Evolutionary conservation across 495 filamentous ascomycete genomes (phyloP).

Genomic region (Neurospora sp.): DNA sequence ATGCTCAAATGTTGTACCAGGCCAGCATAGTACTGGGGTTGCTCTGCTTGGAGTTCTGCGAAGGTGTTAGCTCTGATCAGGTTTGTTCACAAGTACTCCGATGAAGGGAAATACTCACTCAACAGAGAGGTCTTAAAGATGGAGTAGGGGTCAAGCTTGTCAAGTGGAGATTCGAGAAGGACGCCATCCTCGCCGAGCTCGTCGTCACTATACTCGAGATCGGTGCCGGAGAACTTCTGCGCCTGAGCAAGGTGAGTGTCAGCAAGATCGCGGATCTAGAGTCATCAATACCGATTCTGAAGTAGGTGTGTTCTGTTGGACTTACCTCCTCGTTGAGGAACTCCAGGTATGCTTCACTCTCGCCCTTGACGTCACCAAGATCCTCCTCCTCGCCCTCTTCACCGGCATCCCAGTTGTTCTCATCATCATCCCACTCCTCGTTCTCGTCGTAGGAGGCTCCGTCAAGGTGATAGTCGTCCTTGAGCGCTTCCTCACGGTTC

Average conservation of each 20-base stretch:
- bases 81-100: neutral
- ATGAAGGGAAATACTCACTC: slow-evolving; percentile 48
- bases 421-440: slow-evolving; percentile 67
- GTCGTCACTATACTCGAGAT: slow-evolving; percentile 58
- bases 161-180: slow-evolving; percentile 83
- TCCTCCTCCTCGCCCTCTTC: slow-evolving; percentile 41
- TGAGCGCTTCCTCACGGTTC: slow-evolving; percentile 85
- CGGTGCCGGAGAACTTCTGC: slow-evolving; percentile 63
- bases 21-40: slow-evolving; percentile 77
- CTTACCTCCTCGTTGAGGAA: slow-evolving; percentile 84
- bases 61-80: slow-evolving; percentile 13
- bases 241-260: slow-evolving; percentile 42
- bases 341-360: slow-evolving; percentile 88
- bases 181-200: slow-evolving; percentile 88
- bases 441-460: slow-evolving; percentile 63
- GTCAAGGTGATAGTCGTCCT: slow-evolving; percentile 72
- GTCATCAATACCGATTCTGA: slow-evolving; percentile 6
- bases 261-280: slow-evolving; percentile 18
- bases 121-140: slow-evolving; percentile 72
- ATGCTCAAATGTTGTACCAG: slow-evolving; percentile 67
- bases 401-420: slow-evolving; percentile 43
- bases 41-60: slow-evolving; percentile 76
- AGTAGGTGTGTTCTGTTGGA: neutral
- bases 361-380: slow-evolving; percentile 64
- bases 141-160: slow-evolving; percentile 87